Evolutionary conservation across 106 monocot genomes (phyloP), one percentile per base, ranked within the genome.

Genomic region (Phalaenopsis equestris): DNA sequence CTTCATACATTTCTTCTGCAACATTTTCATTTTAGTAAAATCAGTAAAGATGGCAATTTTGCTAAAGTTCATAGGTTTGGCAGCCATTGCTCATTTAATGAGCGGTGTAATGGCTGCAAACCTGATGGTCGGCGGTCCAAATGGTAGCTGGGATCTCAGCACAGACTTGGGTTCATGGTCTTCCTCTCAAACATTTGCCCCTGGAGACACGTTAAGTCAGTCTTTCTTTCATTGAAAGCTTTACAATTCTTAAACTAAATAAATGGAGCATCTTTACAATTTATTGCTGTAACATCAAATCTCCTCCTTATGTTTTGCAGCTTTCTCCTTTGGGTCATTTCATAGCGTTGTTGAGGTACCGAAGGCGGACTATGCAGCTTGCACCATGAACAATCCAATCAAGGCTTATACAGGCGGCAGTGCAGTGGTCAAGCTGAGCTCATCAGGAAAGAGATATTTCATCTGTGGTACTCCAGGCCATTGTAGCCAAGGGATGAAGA

Each of bases 361-460:
- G 1, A 91, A 91, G 67, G 81, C 80, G 8, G 84, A 86, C 48
- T 88, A 86, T 65, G 88, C 84, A 37, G 58, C 86, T 45, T 91
- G 91, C 84, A 38, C 81, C 9, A 45, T 77, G 17, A 83, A 39
- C 77, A 87, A 55, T 39, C 84, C 88, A 3, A 48, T 85, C 6
- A 8, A 19, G 14, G 72, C 24, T 7, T 78, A 61, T 74, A 81
- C 46, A 0, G 84, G 80, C 46, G 86, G 88, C 19, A 83, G 58
- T 80, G 84, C 91, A 12, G 49, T 78, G 68, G 23, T 88, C 70
- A 76, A 30, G 75, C 86, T 91, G 9, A n/a, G 77, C 12, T 15
- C 76, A n/a, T 73, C 84, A 0, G 91, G 88, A 57, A 86, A 75
- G 82, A 72, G 88, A 41, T 86, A 91, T 67, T 91, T 91, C 86